Evolutionary conservation across 352 stramenopile genomes (phyloP).

Genomic region (Phytophthora litchii): DNA sequence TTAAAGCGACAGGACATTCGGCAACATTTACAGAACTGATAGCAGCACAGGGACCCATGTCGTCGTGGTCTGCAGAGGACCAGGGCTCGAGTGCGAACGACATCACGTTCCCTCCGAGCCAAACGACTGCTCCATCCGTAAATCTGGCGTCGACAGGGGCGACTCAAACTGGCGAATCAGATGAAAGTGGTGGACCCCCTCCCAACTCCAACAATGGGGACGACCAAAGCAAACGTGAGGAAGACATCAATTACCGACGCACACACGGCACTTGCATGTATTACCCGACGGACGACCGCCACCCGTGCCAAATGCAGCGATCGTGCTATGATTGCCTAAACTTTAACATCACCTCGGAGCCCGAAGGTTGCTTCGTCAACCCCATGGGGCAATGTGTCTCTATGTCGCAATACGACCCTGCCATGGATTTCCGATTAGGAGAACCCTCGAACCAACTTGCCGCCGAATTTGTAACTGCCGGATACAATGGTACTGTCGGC

Average conservation of each 20-base stretch:
- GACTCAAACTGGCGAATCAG: slow-evolving; percentile 6
- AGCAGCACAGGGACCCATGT: slow-evolving; percentile 1
- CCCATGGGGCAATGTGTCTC: slow-evolving; percentile 24
- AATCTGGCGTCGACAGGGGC: slow-evolving; percentile 12
- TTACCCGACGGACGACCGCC: slow-evolving; percentile 45
- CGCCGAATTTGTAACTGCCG: slow-evolving; percentile 29
- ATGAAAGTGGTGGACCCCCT: slow-evolving; percentile 10
- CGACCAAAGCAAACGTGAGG: not conserved
- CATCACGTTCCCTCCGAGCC: slow-evolving; percentile 30
- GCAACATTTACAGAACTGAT: slow-evolving; percentile 1
- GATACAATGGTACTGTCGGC: slow-evolving; percentile 16
- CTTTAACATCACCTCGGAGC: slow-evolving; percentile 42
- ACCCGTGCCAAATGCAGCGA: slow-evolving; percentile 45
- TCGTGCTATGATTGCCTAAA: slow-evolving; percentile 63
- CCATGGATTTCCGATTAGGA: slow-evolving; percentile 37
- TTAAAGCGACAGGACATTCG: slow-evolving; percentile 8
- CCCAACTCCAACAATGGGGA: slow-evolving; percentile 7
- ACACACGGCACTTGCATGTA: slow-evolving; percentile 45
- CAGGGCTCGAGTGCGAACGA: slow-evolving; percentile 26
- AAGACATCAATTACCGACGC: slow-evolving; percentile 24
- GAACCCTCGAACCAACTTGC: slow-evolving; percentile 32
- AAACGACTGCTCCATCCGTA: slow-evolving; percentile 5
- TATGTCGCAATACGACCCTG: slow-evolving; percentile 11
- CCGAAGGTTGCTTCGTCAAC: slow-evolving; percentile 48
- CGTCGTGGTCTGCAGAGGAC: slow-evolving; percentile 12